phyloP scores from a whole-genome alignment of 1,284 basidiomycete species.

The Meripilus lineatus region DNA sequence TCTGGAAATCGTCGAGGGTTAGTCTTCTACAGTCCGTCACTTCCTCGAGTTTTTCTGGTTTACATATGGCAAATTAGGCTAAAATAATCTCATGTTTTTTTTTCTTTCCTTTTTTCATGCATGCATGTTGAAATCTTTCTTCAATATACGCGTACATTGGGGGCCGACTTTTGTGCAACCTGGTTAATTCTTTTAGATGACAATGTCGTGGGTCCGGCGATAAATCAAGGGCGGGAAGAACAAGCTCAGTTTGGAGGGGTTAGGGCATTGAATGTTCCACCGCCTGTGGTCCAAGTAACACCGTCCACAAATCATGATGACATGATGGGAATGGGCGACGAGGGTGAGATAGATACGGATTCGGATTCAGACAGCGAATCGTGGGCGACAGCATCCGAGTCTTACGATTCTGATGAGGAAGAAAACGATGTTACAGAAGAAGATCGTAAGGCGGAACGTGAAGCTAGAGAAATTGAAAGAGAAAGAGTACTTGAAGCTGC shows the following conservation, averaged over 20 bases:
- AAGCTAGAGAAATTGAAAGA: slow-evolving; percentile 71
- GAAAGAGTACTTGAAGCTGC: slow-evolving; percentile 83
- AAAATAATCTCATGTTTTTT: slow-evolving; percentile 48
- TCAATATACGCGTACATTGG: too few relatives aligned
- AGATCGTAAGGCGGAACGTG: slow-evolving; percentile 47
- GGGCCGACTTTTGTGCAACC: too few relatives aligned
- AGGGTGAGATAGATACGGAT: slow-evolving; percentile 26
- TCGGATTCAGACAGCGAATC: slow-evolving; percentile 47
- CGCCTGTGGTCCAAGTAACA: neutral
- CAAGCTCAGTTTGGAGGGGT: slow-evolving; percentile 12
- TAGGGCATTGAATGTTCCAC: slow-evolving; percentile 3
- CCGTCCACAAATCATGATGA: neutral
- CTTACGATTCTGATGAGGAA: slow-evolving; percentile 32
- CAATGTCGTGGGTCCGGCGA: too few relatives aligned
- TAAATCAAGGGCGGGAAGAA: neutral
- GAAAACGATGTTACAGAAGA: slow-evolving; percentile 39
- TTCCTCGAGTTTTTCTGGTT: slow-evolving; percentile 52
- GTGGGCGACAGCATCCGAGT: slow-evolving; percentile 49
- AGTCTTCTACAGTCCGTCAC: slow-evolving; percentile 47
- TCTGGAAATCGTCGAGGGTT: slow-evolving; percentile 81
- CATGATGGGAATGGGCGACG: neutral
- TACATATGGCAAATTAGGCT: slow-evolving; percentile 59
- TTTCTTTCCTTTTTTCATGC: slow-evolving; percentile 42
- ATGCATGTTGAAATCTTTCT: too few relatives aligned
- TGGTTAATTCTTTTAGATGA: too few relatives aligned